phyloP scores from a whole-genome alignment of 164 flowering plant genomes.

The Stephania yunnanensis region DNA sequence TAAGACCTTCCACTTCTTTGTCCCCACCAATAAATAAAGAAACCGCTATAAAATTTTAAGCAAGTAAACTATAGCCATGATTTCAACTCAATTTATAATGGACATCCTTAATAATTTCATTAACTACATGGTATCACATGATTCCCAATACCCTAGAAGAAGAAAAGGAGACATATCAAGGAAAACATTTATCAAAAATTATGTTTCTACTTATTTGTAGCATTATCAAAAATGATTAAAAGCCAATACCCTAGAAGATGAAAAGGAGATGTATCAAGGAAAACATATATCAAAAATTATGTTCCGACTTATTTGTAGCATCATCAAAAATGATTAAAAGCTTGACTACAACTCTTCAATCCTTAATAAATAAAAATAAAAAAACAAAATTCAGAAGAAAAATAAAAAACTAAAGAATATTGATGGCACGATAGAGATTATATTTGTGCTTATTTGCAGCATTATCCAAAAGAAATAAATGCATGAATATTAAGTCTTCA shows the following conservation, averaged over 20 bases:
- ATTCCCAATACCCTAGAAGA: background rate
- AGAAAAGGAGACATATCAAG: background rate
- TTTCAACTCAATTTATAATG: too few relatives aligned
- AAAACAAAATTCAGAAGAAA: too few relatives aligned
- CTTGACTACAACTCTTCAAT: too few relatives aligned
- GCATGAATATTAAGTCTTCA: background rate
- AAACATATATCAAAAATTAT: background rate
- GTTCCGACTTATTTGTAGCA: background rate
- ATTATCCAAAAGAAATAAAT: too few relatives aligned
- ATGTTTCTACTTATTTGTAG: background rate
- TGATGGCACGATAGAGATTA: too few relatives aligned
- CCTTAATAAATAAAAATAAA: too few relatives aligned
- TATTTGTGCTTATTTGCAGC: too few relatives aligned
- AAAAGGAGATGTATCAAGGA: background rate
- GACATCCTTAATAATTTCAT: background rate
- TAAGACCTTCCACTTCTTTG: too few relatives aligned
- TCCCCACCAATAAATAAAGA: background rate
- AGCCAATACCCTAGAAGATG: background rate
- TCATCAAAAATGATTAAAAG: background rate
- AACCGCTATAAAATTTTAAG: background rate
- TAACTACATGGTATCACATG: background rate
- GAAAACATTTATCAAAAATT: background rate
- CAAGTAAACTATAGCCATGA: background rate
- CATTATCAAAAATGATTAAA: background rate
- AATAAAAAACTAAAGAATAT: too few relatives aligned